Evolutionary conservation across 1,284 basidiomycete species (phyloP).

Genomic region (Rhodotorula sp.): DNA sequence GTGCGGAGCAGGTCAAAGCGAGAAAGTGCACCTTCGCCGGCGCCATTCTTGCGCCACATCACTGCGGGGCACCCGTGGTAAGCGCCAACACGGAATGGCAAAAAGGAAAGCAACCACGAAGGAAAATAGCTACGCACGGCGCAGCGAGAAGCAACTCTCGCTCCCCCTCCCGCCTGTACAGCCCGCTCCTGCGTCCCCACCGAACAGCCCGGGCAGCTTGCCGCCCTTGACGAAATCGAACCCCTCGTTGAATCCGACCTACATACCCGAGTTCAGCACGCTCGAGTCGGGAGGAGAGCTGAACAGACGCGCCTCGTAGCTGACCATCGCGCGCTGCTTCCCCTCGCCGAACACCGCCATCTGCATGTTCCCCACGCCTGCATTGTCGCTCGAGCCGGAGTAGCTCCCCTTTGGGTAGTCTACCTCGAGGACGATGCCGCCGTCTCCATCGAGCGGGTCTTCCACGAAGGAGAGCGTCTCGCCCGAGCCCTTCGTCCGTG

Average conservation of each 20-base stretch:
- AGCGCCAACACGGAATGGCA: too few relatives aligned
- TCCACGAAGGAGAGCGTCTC: constrained; percentile 16
- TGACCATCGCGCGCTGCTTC: constrained; percentile 17
- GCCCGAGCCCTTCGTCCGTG: not conserved
- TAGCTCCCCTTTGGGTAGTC: constrained; percentile 23
- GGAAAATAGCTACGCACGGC: constrained; percentile 1
- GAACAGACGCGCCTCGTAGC: constrained; percentile 15
- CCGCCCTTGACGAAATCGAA: constrained; percentile 40
- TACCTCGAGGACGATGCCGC: constrained; percentile 7
- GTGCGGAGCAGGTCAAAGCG: not conserved
- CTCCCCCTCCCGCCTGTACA: constrained; percentile 30
- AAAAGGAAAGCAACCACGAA: too few relatives aligned
- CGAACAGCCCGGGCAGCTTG: constrained; percentile 35
- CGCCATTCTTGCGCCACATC: constrained; percentile 27
- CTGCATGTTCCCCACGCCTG: constrained; percentile 1
- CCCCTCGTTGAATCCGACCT: constrained; percentile 31
- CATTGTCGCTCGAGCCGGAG: not conserved
- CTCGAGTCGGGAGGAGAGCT: not conserved
- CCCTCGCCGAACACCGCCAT: constrained; percentile 12
- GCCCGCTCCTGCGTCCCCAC: constrained; percentile 12
- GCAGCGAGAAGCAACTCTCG: constrained; percentile 26
- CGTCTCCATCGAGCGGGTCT: not conserved
- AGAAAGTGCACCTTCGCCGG: constrained; percentile 25
- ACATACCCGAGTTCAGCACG: not conserved
- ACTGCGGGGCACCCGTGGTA: constrained; percentile 3